phyloP scores from a whole-genome alignment of 306 rosid species.

The Gillenia trifoliata region DNA sequence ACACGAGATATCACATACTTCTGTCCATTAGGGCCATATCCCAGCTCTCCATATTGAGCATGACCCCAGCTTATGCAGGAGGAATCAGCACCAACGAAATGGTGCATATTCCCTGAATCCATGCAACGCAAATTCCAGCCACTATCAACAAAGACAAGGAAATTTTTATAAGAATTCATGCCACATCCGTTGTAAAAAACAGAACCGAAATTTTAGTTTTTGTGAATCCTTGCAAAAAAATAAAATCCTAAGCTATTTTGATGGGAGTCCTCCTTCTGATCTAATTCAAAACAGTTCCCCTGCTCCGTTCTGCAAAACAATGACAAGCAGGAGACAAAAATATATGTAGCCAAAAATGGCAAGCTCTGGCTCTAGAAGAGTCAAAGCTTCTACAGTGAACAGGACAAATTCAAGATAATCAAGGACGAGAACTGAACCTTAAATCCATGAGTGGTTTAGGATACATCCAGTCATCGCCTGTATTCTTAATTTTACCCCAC shows the following conservation, averaged over 20 bases:
- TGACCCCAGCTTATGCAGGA: slow-evolving; percentile 99
- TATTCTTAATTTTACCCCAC: slow-evolving; percentile 91
- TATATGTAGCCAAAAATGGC: neutral
- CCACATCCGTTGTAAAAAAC: neutral
- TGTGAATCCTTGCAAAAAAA: neutral
- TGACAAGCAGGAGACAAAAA: neutral
- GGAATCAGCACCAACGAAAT: slow-evolving; percentile 94
- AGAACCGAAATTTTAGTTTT: neutral
- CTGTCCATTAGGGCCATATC: slow-evolving; percentile 94
- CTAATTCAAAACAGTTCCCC: neutral
- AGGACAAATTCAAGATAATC: neutral
- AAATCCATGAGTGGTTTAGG: slow-evolving; percentile 97
- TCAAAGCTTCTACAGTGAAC: neutral
- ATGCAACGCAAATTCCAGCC: slow-evolving; percentile 98
- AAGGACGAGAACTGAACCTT: slow-evolving; percentile 48
- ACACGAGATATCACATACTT: slow-evolving; percentile 47
- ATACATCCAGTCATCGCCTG: slow-evolving; percentile 99
- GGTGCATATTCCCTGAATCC: slow-evolving; percentile 98
- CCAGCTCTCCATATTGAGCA: slow-evolving; percentile 95
- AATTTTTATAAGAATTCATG: slow-evolving; percentile 14
- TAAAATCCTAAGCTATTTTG: neutral
- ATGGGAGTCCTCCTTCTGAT: neutral
- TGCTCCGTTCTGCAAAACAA: neutral
- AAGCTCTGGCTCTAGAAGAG: neutral
- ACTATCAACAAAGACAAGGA: slow-evolving; percentile 29